Conservation (phyloP, 345 rosid species). For the Moringa oleifera region DNA sequence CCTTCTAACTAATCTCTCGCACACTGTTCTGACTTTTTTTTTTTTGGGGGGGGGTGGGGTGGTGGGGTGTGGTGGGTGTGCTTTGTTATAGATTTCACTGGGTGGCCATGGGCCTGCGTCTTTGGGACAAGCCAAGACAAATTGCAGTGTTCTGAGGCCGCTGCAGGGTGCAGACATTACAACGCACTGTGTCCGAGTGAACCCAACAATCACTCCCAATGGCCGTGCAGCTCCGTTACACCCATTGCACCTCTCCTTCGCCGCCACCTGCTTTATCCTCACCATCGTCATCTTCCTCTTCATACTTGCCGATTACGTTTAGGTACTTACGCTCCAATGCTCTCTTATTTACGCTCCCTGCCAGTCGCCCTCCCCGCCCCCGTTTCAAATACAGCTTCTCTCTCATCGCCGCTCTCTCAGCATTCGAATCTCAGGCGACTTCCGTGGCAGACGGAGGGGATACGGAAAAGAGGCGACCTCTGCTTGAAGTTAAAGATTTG, state of each 20-base stretch:
- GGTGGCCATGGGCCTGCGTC: too few relatives aligned
- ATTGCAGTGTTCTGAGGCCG: too few relatives aligned
- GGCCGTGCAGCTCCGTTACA: conserved; percentile 31
- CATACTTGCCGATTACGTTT: conserved; percentile 14
- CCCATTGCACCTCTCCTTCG: conserved; percentile 13
- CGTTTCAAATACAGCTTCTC: conserved; percentile 3
- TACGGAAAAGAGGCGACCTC: conserved; percentile 40
- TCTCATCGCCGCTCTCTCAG: conserved; percentile 19
- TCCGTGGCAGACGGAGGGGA: conserved; percentile 19
- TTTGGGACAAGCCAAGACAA: too few relatives aligned
- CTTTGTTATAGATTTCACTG: too few relatives aligned
- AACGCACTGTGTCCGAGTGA: too few relatives aligned
- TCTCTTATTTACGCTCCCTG: conserved; percentile 8
- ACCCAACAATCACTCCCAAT: too few relatives aligned
- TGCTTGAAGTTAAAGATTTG: conserved; percentile 75
- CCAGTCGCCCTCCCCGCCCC: conserved; percentile 17
- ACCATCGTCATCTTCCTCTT: conserved; percentile 15
- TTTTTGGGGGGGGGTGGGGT: too few relatives aligned
- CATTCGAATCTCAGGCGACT: conserved; percentile 22
- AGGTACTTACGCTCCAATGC: conserved; percentile 19
- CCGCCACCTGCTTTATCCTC: conserved; percentile 7
- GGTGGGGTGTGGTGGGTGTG: too few relatives aligned
- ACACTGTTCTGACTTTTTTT: too few relatives aligned
- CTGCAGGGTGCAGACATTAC: too few relatives aligned
- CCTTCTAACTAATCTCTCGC: too few relatives aligned